Percentiles rank a stretch among this genome's conserved stretches.
Conservation (phyloP, 352 stramenopile species). For the Pythium scleroteichum region DNA sequence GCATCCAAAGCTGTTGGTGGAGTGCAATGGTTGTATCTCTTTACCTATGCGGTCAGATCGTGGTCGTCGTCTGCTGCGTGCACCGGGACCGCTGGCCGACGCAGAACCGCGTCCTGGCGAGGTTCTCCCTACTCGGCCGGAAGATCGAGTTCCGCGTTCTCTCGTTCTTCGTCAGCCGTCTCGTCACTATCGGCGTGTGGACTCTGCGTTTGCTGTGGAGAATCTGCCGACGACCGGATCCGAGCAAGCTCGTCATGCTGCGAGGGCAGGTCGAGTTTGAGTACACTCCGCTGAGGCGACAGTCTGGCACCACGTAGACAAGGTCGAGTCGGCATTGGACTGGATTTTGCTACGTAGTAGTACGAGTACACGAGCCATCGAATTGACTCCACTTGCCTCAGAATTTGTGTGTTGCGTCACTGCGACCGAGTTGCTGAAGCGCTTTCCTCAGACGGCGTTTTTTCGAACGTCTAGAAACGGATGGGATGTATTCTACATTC, state of each 20-base stretch:
- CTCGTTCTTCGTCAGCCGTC: constrained; percentile 23
- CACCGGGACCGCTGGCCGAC: background rate
- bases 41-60: constrained; percentile 4
- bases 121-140: background rate
- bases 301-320: background rate
- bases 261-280: constrained; percentile 28
- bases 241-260: constrained; percentile 17
- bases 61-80: background rate
- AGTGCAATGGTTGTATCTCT: background rate
- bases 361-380: too few species aligned
- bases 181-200: constrained; percentile 25
- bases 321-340: too few species aligned
- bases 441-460: too few species aligned
- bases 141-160: constrained; percentile 17
- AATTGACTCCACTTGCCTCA: too few species aligned
- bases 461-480: too few species aligned
- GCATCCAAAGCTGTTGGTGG: background rate
- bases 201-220: constrained; percentile 25
- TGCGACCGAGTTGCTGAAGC: too few species aligned
- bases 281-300: background rate
- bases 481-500: too few species aligned
- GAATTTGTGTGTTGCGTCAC: too few species aligned
- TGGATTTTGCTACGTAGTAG: too few species aligned
- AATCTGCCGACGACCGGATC: background rate
- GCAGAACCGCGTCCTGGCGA: constrained; percentile 2